Conservation (phyloP, 495 filamentous ascomycete genomes). For the Usnea hakonensis region DNA sequence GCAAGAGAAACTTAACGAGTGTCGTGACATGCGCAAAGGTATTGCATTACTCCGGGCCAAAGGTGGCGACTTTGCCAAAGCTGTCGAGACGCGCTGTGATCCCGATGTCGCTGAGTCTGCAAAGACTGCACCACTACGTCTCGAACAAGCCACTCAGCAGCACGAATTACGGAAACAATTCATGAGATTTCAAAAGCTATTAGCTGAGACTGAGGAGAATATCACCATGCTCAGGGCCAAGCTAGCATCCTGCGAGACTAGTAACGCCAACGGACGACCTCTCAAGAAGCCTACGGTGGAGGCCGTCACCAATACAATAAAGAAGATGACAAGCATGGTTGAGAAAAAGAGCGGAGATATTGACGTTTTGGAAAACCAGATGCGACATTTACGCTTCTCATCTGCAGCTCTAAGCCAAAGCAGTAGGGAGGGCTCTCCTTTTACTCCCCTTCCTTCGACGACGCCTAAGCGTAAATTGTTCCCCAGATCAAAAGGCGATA, state of each 20-base stretch:
- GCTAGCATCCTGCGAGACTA: conserved; percentile 48
- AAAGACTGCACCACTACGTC: conserved; percentile 63
- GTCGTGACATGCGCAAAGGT: conserved; percentile 56
- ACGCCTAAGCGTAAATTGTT: conserved; percentile 28
- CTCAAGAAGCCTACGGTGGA: conserved; percentile 73
- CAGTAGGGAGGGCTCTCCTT: conserved; percentile 54
- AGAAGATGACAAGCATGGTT: conserved; percentile 85
- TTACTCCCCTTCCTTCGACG: conserved; percentile 45
- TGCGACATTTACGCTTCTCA: conserved; percentile 59
- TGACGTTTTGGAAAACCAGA: conserved; percentile 77
- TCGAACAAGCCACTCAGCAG: conserved; percentile 74
- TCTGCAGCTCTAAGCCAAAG: conserved; percentile 32
- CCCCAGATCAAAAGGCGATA: conserved; percentile 32
- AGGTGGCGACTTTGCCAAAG: conserved; percentile 64
- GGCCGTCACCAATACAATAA: conserved; percentile 81
- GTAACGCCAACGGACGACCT: conserved; percentile 31
- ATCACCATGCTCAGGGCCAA: conserved; percentile 76
- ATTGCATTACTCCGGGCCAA: conserved; percentile 59
- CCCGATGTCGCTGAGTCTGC: conserved; percentile 52
- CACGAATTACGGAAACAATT: conserved; percentile 69
- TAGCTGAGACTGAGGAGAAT: conserved; percentile 71
- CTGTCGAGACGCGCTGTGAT: conserved; percentile 54
- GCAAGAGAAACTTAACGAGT: conserved; percentile 51
- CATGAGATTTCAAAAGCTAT: conserved; percentile 57
- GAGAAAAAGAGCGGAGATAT: conserved; percentile 82